Evolutionary conservation across 2,329 filamentous ascomycete genomes (phyloP), one percentile per base, ranked within the genome.

Genomic region (Colletotrichum sp.): DNA sequence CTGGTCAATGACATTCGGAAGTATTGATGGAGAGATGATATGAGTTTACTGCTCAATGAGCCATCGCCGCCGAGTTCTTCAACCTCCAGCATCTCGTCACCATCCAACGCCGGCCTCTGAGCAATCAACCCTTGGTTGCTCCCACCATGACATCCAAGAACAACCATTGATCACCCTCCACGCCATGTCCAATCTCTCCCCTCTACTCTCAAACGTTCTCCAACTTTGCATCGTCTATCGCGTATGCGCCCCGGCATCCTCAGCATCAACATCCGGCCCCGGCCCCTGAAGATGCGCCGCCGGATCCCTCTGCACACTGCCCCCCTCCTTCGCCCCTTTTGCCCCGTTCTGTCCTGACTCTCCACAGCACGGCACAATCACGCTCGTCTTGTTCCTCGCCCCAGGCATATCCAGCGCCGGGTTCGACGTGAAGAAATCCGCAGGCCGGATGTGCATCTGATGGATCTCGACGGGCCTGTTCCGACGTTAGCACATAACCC

Each of bases 371-470:
- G 85, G 81, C 1, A 87, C 82, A 13, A 88, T 77, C 6, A 88
- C 86, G 73, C 87, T 89, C 16, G 82, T 80, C 64, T 85, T 78
- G 78, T 88, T 86, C 77, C 79, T 81, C 6, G 63, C 80, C 4
- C 80, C 83, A 8, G 86, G 87, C 39, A 88, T 84, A 78, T 89
- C 87, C 32, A 89, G 81, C 9, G 87, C 86, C 28, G 87, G 88
- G 78, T 88, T 89, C 63, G 82, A 82, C 6, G 82, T 84, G 80
- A 89, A 89, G 81, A 88, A 89, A 78, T 89, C 87, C 13, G 84
- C 82, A 6, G 87, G 87, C 7, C 84, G 84, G 21, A 88, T 82
- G 73, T 88, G 86, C 55, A 89, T 81, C 74, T 88, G 86, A 71
- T 88, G 86, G 32, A 86, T 87, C 78, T 89, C 87, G 39, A 87